Base-by-base conservation (phyloP, 805 yeast species). In the Candida manassasensis region DNA sequence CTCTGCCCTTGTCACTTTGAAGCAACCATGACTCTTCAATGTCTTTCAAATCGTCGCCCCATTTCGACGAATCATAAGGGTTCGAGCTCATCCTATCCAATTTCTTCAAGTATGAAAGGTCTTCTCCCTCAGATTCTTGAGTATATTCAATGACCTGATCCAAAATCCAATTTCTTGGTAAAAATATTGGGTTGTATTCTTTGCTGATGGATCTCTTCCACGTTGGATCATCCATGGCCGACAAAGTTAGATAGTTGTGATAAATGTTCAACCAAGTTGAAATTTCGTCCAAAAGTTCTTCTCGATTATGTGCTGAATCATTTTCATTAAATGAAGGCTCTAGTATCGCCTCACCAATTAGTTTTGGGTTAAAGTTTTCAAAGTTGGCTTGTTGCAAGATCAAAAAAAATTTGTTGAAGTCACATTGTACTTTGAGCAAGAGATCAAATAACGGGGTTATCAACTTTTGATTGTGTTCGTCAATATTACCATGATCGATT, bases 101-200 rank as follows among this genome's bases (percentile, higher is more conserved):
- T 46, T 84, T 84, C 19, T 75, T 51, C 41, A 88, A 62, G 27
- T 73, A 61, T 1, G 67, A 61, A 9, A 68, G 50, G 50, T 78
- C 79, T 21, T 52, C 52, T n/a, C 61, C 63, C 22, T 73, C 67
- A 19, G 70, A 63, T 2, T 77, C 84, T 24, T 71, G 65, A 0
- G 79, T 69, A 29, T 63, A 60, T 19, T 73, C 69, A 30, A 85
- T 80, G 1, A 87, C 96, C 41, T 88, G 89, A 36, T 87, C 86
- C 36, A 93, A 65, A 35, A 89, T 80, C 88, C 95, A 86, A 43
- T 79, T 84, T 40, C 90, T 71, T 14, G 96, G 93, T 4, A 84
- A 71, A 50, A 90, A 90, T 22, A 75, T 52, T 3, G 97, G 98
- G 50, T 90, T 93, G 32, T 60, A 63, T 3, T 45, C 21, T 39